Percentiles rank a stretch among this genome's conserved stretches.
Conservation (phyloP, 2,329 filamentous ascomycete species). For the Colletotrichum viniferum region DNA sequence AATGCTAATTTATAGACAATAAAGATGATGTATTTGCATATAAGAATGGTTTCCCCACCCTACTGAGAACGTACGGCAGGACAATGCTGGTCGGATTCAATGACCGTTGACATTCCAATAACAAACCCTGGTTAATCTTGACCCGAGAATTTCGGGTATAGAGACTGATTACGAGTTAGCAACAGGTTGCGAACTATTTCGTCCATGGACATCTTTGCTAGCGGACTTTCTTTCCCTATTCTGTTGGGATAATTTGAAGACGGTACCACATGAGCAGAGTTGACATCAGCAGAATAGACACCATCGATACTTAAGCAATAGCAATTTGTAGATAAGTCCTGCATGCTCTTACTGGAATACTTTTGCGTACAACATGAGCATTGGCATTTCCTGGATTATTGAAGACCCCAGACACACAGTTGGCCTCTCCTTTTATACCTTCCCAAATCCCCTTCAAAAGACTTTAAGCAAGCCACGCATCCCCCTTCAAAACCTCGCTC, state of each 20-base stretch:
- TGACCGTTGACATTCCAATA: too few species aligned
- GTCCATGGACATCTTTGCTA: neutral
- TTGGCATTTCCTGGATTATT: too few species aligned
- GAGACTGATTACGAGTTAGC: accelerated
- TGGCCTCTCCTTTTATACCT: neutral
- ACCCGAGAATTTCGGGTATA: accelerated
- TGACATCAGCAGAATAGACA: neutral
- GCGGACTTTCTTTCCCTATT: neutral
- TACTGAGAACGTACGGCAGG: neutral
- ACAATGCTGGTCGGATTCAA: too few species aligned
- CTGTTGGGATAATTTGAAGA: neutral
- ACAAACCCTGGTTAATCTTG: accelerated
- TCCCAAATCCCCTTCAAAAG: neutral
- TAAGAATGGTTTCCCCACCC: neutral
- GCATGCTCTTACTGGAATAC: neutral
- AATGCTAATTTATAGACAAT: too few species aligned
- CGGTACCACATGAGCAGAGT: neutral
- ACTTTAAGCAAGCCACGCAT: slow-evolving; percentile 40
- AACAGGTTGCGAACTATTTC: neutral
- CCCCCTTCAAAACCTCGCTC: slow-evolving; percentile 45
- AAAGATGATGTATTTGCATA: neutral
- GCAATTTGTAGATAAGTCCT: neutral
- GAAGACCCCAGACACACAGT: too few species aligned
- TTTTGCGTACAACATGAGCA: too few species aligned
- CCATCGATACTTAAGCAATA: accelerated